Base-by-base conservation (phyloP, 495 filamentous ascomycete species). In the Penicillium waksmanii region DNA sequence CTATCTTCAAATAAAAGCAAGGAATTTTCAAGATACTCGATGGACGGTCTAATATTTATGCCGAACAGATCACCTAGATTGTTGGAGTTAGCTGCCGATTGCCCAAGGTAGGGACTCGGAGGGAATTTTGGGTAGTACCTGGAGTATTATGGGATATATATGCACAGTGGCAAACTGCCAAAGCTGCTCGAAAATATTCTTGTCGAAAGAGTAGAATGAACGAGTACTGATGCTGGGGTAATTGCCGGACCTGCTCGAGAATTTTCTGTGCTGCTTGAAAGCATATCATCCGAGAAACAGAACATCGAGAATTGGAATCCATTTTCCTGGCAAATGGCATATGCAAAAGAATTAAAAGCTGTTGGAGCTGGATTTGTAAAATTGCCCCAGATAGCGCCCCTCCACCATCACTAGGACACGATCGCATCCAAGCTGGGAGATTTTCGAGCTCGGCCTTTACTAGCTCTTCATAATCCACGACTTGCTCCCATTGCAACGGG, bases 301-400 rank as follows among this genome's bases (percentile, higher is more conserved):
- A 35, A 48, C 53, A 60, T 25, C 68, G 56, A 21, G 68, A 56
- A 7, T 53, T 63, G 11, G n/a, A 38, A 17, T 63, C 61, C 18
- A 35, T 36, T 46, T 66, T 53, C 2, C 59, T 54, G 21, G 68
- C 66, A 47, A 71, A 71, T 11, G 72, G 72, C 7, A 55, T 60
- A 54, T 74, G 72, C 8, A 73, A 51, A 52, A 74, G 49, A 4
- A 73, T 63, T 40, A 73, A 56, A 23, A 68, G 66, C 35, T 71
- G 66, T 21, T 67, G 64, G 0, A 75, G 53, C 46, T 73, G 71
- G 18, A 75, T 48, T 33, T 70, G 57, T 2, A 73, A 47, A 6
- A 75, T 53, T 3, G 66, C 40, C 12, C 58, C 46, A 9, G 56
- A 52, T 12, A 58, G 55, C 23, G 17, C 42, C 2, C 2, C 11